Evolutionary conservation across 1,139 yeast species (phyloP), one percentile per base, ranked within the genome.

Genomic region (Yamadazyma atmosphaerica): DNA sequence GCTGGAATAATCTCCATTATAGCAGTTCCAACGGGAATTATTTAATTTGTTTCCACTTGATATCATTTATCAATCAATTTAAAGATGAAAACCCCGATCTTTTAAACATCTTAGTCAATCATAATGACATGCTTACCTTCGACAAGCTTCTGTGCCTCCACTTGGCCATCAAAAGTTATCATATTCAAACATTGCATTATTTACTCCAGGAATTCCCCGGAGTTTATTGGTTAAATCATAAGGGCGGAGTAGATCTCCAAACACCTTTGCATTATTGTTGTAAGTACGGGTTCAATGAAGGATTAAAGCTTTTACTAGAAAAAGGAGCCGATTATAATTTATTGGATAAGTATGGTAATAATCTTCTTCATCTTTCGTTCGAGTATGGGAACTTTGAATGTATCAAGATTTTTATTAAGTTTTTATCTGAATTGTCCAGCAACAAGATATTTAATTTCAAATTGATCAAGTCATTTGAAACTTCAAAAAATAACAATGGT

Each of bases 1-100:
- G 98, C 1, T 90, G 97, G 97, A 74, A 86, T 31, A 86, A 88
- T 37, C 70, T 90, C 35, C 98, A 90, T 61, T 89, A 88, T 60
- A 92, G 96, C 1, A 81, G 95, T 7, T 85, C 63, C 55, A 67
- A 86, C 51, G 96, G 97, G 23, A 78, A 86, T 49, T 86, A 86
- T 54, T 74, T 87, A 42, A 76, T 88, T 5, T 85, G 96, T 55
- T 88, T 82, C 40, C 75, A 77, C 43, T 48, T 78, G 12, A 58
- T 78, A 13, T 61, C 71, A 17, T 56, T 58, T 40, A 58, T 73
- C 28, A 59, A 62, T 43, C 51, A 49, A 26, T 46, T 45, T 32
- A 41, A 42, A 29, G 42, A 45, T 11, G 36, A 40, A 11, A 41
- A 49, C 34, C 33, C 31, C 2, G 51, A 47, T 3, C 35, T 49